Evolutionary conservation across 2,329 filamentous ascomycete genomes (phyloP), one percentile per base, ranked within the genome.

Genomic region (Colletotrichum sp.): DNA sequence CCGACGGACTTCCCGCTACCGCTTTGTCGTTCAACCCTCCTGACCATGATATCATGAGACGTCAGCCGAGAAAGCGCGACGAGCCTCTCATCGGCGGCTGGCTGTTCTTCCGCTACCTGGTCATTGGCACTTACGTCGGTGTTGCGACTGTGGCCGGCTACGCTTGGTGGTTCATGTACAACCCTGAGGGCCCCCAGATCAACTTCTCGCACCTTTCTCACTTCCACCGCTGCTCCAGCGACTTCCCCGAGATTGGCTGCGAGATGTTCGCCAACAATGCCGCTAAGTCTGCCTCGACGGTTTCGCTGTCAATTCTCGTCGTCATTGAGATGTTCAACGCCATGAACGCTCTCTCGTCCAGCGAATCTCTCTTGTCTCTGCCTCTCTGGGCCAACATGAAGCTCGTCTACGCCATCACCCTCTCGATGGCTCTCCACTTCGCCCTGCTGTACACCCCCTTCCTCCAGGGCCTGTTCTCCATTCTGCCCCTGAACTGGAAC

Each of bases 121-220:
- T 98, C 64, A 97, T 99, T 79, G 97, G 97, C 75, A 95, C 92
- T 11, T 99, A 99, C 77, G 97, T 99, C 72, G 97, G 97, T 81
- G 88, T 95, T 54, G 97, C 97, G 68, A 99, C 97, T 5, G 97
- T 99, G 24, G 95, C 93, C 80, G 97, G 97, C 59, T 99, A 99
- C 82, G 96, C 95, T n/a, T 99, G 97, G 97, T 99, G 95, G 95
- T 99, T 98, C 88, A 96, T 99, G 93, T 98, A 94, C 88, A 96
- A 98, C 86, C 86, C 92, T 11, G 91, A 93, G 77, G 97, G 97
- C 1, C 97, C 97, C 29, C 94, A 98, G 83, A 98, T 99, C 84
- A 92, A 88, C 76, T 98, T 98, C 87, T 93, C 90, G 83, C 95
- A 99, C 82, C 88, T 99, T 77, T 88, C 93, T 29, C 94, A 97